phyloP scores from a whole-genome alignment of 495 filamentous ascomycete species.

The Trichoderma orchidacearum region DNA sequence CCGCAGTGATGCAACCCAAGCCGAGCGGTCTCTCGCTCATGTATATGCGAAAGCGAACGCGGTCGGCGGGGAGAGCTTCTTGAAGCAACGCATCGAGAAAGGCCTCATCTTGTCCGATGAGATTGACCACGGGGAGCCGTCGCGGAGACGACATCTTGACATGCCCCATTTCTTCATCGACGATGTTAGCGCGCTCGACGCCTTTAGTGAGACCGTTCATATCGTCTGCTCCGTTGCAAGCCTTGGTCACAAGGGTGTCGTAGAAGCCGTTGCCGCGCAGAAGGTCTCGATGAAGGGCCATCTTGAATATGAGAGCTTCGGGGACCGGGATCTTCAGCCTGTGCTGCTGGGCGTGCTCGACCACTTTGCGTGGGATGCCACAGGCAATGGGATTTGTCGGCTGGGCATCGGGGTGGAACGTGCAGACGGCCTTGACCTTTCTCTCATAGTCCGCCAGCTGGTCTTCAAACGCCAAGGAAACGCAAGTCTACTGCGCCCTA shows the following conservation, averaged over 20 bases:
- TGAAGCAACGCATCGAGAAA: background rate
- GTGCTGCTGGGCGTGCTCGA: background rate
- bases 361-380: background rate
- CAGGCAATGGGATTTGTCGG: background rate
- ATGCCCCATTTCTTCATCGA: background rate
- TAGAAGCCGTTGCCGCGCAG: conserved; percentile 2
- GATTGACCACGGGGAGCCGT: background rate
- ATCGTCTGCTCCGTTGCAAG: too few relatives aligned
- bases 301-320: background rate
- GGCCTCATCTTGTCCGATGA: background rate
- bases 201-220: background rate
- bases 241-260: background rate
- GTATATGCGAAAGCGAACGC: background rate
- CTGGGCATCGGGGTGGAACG: background rate
- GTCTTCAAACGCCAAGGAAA: background rate
- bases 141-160: background rate
- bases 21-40: background rate
- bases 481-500: background rate
- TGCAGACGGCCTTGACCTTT: background rate
- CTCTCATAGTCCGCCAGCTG: background rate
- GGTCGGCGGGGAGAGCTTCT: background rate
- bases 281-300: background rate
- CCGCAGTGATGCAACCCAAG: background rate
- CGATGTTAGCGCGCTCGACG: background rate
- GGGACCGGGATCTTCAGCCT: background rate